Evolutionary conservation across 441 rosid genomes (phyloP).

Genomic region (Populus trichocarpa): DNA sequence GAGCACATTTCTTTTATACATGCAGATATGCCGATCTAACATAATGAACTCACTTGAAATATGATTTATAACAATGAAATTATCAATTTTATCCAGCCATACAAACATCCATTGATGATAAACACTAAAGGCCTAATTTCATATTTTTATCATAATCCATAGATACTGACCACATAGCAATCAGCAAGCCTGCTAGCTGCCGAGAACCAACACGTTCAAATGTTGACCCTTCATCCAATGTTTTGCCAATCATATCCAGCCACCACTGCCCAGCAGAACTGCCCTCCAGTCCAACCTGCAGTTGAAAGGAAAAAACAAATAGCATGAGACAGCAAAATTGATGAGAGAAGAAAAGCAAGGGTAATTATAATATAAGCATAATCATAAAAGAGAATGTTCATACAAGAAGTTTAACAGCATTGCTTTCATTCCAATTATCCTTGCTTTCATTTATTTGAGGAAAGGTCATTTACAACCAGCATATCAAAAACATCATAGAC

Average conservation of each 20-base stretch:
- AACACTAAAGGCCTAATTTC: background rate
- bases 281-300: constrained; percentile 98
- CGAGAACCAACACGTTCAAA: constrained; percentile 95
- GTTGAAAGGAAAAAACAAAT: constrained; percentile 12
- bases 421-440: background rate
- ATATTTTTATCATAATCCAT: background rate
- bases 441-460: background rate
- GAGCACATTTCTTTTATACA: background rate
- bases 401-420: background rate
- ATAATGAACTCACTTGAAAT: background rate
- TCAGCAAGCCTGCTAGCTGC: constrained; percentile 90
- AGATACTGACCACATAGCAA: constrained; percentile 75
- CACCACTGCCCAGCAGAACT: constrained; percentile 94
- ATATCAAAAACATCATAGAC: background rate
- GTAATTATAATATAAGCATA: background rate
- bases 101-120: background rate
- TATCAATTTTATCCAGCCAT: constrained; percentile 2
- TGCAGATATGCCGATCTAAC: background rate
- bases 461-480: background rate
- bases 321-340: background rate
- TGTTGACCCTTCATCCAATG: constrained; percentile 69
- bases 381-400: background rate
- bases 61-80: background rate
- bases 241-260: constrained; percentile 82
- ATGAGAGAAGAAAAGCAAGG: background rate